phyloP scores from a whole-genome alignment of 1,139 yeast genomes.

The Barnettozyma hawaiiensis region DNA sequence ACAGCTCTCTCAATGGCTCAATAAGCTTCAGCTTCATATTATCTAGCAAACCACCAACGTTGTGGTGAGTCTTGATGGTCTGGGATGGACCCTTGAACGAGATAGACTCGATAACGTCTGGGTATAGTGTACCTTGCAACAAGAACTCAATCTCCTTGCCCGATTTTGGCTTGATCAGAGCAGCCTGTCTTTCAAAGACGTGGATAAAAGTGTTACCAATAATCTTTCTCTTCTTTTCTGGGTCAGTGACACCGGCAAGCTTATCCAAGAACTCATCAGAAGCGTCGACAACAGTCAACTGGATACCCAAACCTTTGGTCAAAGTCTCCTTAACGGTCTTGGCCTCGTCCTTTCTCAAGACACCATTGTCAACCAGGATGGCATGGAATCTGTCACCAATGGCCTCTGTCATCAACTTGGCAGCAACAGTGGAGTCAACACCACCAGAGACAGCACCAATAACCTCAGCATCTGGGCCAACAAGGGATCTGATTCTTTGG shows the following conservation, averaged over 20 bases:
- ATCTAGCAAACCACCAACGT: slow-evolving; percentile 95
- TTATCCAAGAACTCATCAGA: slow-evolving; percentile 80
- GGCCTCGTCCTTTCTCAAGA: slow-evolving; percentile 93
- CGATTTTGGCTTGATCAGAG: slow-evolving; percentile 80
- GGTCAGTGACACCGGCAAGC: slow-evolving; percentile 93
- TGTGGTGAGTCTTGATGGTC: slow-evolving; percentile 98
- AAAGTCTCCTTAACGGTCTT: slow-evolving; percentile 80
- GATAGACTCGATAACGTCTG: slow-evolving; percentile 97
- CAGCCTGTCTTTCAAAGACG: slow-evolving; percentile 95
- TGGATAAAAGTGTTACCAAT: slow-evolving; percentile 97
- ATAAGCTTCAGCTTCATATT: slow-evolving; percentile 97
- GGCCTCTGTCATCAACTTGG: slow-evolving; percentile 96
- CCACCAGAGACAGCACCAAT: slow-evolving; percentile 99
- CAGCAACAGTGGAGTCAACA: slow-evolving; percentile 98
- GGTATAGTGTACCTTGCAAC: slow-evolving; percentile 96
- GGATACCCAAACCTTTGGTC: slow-evolving; percentile 89
- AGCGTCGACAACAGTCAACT: slow-evolving; percentile 92
- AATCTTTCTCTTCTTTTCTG: slow-evolving; percentile 97
- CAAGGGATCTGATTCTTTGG: slow-evolving; percentile 80
- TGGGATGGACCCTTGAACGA: slow-evolving; percentile 99
- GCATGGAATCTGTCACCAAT: slow-evolving; percentile 99
- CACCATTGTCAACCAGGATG: slow-evolving; percentile 95
- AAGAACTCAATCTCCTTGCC: slow-evolving; percentile 89
- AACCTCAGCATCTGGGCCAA: slow-evolving; percentile 97
- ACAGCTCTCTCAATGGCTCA: slow-evolving; percentile 96